These are phyloP conservation scores for Calonectria hongkongensis DNA, from an alignment of 2,329 filamentous ascomycete species.

Conservation along the genomic window DNA sequence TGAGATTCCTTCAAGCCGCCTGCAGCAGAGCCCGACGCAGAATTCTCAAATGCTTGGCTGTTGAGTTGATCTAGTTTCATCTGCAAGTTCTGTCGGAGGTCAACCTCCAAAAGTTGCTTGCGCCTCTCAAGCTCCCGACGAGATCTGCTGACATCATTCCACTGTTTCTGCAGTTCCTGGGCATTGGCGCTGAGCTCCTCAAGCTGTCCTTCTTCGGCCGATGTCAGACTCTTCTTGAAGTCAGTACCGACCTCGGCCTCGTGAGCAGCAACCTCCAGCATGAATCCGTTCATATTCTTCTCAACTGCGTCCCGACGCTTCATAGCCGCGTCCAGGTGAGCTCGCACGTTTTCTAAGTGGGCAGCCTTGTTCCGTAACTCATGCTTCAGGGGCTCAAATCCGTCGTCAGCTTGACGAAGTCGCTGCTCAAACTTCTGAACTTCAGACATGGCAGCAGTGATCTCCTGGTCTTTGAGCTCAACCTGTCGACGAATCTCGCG, in stretches of 20 bases:
- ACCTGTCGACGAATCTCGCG: conserved; percentile 81
- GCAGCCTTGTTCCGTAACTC: conserved; percentile 86
- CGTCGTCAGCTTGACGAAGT: conserved; percentile 84
- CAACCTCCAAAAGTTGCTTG: conserved; percentile 89
- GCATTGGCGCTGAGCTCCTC: conserved; percentile 81
- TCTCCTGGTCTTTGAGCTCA: conserved; percentile 89
- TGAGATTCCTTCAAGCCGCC: conserved; percentile 85
- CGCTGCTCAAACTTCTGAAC: conserved; percentile 88
- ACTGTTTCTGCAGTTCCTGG: conserved; percentile 84
- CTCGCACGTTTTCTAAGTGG: conserved; percentile 83
- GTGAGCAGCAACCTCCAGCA: conserved; percentile 84
- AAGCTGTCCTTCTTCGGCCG: conserved; percentile 88
- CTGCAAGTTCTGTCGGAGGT: conserved; percentile 91
- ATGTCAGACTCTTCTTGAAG: conserved; percentile 92
- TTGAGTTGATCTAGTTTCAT: conserved; percentile 91
- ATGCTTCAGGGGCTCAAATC: conserved; percentile 85
- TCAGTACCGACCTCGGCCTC: conserved; percentile 88
- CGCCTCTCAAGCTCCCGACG: conserved; percentile 86
- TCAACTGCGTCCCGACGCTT: conserved; percentile 81
- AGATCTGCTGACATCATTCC: conserved; percentile 82
- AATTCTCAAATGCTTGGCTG: conserved; percentile 82
- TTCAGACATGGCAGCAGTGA: conserved; percentile 90
- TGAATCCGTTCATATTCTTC: conserved; percentile 83
- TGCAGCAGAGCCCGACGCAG: conserved; percentile 74
- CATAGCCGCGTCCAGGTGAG: conserved; percentile 82